A percentile compares a stretch with the other conserved stretches of the same genome.
Evolutionary conservation across 192 early-diverging fungal genomes (phyloP).

Genomic region (Rhizophagus sp.): DNA sequence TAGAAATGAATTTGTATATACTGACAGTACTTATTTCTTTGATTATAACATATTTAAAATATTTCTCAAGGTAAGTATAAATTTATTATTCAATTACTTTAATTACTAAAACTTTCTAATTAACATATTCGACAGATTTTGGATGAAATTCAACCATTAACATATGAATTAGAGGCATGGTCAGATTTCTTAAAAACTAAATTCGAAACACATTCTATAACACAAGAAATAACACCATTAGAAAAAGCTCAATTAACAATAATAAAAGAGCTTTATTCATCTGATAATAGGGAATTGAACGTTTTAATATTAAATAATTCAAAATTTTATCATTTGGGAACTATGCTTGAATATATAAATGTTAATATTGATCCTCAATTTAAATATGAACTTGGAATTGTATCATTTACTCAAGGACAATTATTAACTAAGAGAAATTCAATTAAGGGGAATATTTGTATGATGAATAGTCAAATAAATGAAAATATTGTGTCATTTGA

Average conservation of each 20-base stretch:
- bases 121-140: slow-evolving; percentile 10
- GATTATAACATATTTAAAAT: slow-evolving; percentile 36
- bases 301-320: slow-evolving; percentile 45
- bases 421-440: background rate
- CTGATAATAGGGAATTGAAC: slow-evolving; percentile 22
- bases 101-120: background rate
- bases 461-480: background rate
- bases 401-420: background rate
- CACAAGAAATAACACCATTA: background rate
- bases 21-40: slow-evolving; percentile 46
- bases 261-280: slow-evolving; percentile 6
- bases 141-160: slow-evolving; percentile 14
- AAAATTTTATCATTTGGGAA: slow-evolving; percentile 47
- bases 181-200: slow-evolving; percentile 42
- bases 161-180: slow-evolving; percentile 46
- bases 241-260: slow-evolving; percentile 23
- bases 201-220: background rate
- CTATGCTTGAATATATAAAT: slow-evolving; percentile 41
- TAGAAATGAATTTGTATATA: slow-evolving; percentile 36
- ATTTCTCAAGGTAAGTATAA: slow-evolving; percentile 36
- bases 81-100: background rate
- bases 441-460: background rate
- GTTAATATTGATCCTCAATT: slow-evolving; percentile 32
- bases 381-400: slow-evolving; percentile 34
- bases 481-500: background rate